A percentile compares a stretch with the other conserved stretches of the same genome.
Conservation (phyloP, 1,139 yeast genomes). For the Taphrina communis region DNA sequence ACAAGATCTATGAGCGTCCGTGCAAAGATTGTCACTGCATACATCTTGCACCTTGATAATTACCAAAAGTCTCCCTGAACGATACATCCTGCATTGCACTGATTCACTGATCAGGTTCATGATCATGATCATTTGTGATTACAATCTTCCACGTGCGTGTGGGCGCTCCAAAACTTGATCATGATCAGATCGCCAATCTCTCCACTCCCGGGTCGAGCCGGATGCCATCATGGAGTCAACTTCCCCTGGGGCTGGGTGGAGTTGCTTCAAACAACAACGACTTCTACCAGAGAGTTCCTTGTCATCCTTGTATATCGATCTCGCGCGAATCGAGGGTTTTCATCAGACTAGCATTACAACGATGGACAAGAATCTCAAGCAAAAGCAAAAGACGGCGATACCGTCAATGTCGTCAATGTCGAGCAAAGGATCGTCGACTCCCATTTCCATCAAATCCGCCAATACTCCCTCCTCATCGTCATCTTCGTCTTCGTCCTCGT, state of each 20-base stretch:
- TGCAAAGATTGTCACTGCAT: too few relatives aligned
- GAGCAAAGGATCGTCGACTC: not conserved
- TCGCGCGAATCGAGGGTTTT: not conserved
- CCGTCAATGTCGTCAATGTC: slow-evolving; percentile 1
- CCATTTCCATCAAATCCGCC: slow-evolving; percentile 15
- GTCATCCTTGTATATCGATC: too few relatives aligned
- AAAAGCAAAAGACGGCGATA: slow-evolving; percentile 1
- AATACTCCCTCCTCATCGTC: not conserved
- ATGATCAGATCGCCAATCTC: slow-evolving; percentile 4
- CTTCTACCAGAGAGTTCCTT: not conserved
- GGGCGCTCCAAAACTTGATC: not conserved
- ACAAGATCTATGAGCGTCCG: too few relatives aligned
- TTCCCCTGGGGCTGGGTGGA: too few relatives aligned
- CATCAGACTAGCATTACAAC: too few relatives aligned
- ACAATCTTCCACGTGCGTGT: not conserved
- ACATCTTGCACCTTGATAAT: too few relatives aligned
- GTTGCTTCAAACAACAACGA: slow-evolving; percentile 6
- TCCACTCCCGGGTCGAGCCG: slow-evolving; percentile 25
- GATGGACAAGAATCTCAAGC: slow-evolving; percentile 17
- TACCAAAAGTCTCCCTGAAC: too few relatives aligned
- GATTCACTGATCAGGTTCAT: too few relatives aligned
- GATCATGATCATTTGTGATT: too few relatives aligned
- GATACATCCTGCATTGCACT: too few relatives aligned
- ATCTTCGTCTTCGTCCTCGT: not conserved
- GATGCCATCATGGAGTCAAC: slow-evolving; percentile 1